Percentiles rank a stretch among this genome's conserved stretches.
These are phyloP conservation scores for Globisporangium spinosum DNA, from an alignment of 352 stramenopile genomes.

Conservation along the genomic window DNA sequence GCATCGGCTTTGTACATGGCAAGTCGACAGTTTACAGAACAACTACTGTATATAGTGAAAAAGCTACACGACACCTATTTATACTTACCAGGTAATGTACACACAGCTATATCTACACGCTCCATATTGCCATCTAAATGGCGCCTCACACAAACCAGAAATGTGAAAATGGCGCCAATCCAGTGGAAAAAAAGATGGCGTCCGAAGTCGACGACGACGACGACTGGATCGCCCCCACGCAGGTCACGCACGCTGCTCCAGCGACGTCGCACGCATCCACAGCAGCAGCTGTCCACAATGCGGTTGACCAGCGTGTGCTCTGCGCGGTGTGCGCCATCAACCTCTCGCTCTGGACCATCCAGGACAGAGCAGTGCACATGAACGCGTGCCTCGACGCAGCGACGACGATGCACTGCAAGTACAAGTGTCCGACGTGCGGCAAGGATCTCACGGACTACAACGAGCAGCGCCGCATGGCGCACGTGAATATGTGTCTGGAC, in stretches of 20 bases:
- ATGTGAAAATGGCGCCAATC: background rate
- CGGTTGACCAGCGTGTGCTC: constrained; percentile 20
- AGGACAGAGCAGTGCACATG: constrained; percentile 55
- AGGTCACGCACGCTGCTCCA: constrained; percentile 11
- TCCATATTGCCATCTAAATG: too few relatives aligned
- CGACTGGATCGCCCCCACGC: constrained; percentile 26
- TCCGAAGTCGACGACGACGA: constrained; percentile 19
- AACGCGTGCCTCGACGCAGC: constrained; percentile 70
- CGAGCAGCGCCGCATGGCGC: constrained; percentile 57
- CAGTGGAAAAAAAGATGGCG: background rate
- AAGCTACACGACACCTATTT: too few relatives aligned
- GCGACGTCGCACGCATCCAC: background rate
- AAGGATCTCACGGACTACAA: constrained; percentile 60
- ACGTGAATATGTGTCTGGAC: constrained; percentile 72
- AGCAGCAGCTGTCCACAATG: background rate
- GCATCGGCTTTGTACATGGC: background rate
- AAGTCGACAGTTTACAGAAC: background rate
- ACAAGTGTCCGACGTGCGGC: constrained; percentile 54
- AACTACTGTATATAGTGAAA: too few relatives aligned
- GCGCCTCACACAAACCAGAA: background rate
- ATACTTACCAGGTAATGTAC: too few relatives aligned
- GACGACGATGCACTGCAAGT: constrained; percentile 23
- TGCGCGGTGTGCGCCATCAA: constrained; percentile 66
- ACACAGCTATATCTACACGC: too few relatives aligned
- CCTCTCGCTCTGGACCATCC: constrained; percentile 44